A percentile compares a stretch with the other conserved stretches of the same genome.
Conservation (phyloP, 2,329 filamentous ascomycete genomes). For the Fusarium sp. region DNA sequence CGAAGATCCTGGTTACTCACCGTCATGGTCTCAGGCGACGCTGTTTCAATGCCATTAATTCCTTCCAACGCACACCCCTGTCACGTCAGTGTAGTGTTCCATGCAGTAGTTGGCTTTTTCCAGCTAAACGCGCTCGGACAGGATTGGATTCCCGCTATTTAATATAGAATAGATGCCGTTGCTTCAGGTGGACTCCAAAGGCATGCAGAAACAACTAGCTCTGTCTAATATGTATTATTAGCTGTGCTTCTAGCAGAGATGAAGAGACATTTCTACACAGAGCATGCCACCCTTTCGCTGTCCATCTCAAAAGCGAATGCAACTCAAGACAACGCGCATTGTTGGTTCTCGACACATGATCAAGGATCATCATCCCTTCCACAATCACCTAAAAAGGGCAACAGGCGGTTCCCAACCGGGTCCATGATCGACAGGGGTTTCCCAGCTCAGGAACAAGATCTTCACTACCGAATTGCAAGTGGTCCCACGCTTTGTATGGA, state of each 20-base stretch:
- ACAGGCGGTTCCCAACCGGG: conserved; percentile 6
- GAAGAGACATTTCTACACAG: not conserved
- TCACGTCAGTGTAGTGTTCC: not conserved
- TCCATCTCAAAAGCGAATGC: conserved; percentile 8
- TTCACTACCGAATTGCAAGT: not conserved
- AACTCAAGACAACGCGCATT: conserved; percentile 3
- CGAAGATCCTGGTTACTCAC: conserved; percentile 28
- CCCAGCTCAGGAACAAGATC: not conserved
- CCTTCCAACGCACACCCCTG: conserved; percentile 2
- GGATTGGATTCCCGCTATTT: not conserved
- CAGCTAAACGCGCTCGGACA: not conserved
- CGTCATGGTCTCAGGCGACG: conserved; percentile 21
- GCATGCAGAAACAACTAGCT: not conserved
- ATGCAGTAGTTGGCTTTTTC: not conserved
- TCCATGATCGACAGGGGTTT: conserved; percentile 36
- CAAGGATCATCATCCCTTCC: conserved; percentile 15
- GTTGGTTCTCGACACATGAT: not conserved
- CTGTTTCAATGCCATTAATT: conserved; percentile 27
- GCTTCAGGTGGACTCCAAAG: not conserved
- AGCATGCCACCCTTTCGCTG: not conserved
- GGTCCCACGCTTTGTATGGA: not conserved
- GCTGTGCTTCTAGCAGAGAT: not conserved
- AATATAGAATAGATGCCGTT: not conserved
- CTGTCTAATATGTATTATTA: not conserved
- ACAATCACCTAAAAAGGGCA: not conserved